Evolutionary conservation across 2,329 filamentous ascomycete species (phyloP).

Genomic region (Aspergillus neotritici): DNA sequence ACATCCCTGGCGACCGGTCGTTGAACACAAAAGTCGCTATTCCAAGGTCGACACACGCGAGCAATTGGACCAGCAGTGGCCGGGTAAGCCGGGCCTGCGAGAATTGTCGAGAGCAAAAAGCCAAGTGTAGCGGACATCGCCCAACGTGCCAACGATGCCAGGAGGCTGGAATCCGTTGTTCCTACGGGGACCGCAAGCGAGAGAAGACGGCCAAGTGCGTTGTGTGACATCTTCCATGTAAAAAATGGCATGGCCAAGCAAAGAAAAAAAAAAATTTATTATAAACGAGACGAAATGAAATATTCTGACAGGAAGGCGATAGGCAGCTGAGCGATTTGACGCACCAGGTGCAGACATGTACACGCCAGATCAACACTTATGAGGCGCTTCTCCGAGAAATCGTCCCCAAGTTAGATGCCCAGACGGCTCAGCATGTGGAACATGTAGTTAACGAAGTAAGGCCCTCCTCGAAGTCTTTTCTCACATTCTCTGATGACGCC

Average conservation of each 20-base stretch:
- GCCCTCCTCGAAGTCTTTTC: neutral
- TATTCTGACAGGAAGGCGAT: constrained; percentile 11
- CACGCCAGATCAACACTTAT: constrained; percentile 31
- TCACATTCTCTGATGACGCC: too few species aligned
- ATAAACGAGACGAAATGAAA: too few species aligned
- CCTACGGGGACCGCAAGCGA: constrained; percentile 41
- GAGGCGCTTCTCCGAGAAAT: constrained; percentile 32
- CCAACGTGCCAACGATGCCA: constrained; percentile 40
- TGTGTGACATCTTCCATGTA: constrained; percentile 1
- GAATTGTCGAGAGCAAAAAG: constrained; percentile 42
- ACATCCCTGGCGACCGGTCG: constrained; percentile 12
- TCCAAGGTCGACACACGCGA: constrained; percentile 21
- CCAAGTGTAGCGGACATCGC: constrained; percentile 43
- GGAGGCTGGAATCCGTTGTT: constrained; percentile 37
- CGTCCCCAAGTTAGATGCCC: constrained; percentile 27
- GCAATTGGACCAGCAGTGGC: constrained; percentile 21
- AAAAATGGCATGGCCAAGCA: too few species aligned
- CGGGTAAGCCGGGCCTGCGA: constrained; percentile 40
- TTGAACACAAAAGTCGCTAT: constrained; percentile 28
- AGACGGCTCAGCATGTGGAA: constrained; percentile 31
- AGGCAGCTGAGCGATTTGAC: constrained; percentile 38
- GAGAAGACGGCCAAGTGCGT: constrained; percentile 40
- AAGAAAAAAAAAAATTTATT: too few species aligned
- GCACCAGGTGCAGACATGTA: constrained; percentile 27
- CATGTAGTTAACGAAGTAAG: constrained; percentile 32